Percentiles rank a stretch among this genome's conserved stretches.
Evolutionary conservation across 2,329 filamentous ascomycete genomes (phyloP).

Genomic region (Pestalotiopsis sp.): DNA sequence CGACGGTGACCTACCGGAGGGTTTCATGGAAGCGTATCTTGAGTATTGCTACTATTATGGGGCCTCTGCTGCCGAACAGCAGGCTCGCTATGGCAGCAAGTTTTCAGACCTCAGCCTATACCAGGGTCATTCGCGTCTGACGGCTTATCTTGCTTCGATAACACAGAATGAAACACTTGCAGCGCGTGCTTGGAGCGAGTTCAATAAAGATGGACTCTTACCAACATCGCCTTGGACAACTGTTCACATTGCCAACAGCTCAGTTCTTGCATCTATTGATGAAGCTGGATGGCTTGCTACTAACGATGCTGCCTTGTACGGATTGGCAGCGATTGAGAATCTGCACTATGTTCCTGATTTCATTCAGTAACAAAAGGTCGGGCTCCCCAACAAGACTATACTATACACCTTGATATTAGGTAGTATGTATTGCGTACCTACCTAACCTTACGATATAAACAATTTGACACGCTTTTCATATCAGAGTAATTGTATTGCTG

Average conservation of each 20-base stretch:
- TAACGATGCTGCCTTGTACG: conserved; percentile 60
- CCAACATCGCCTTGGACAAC: conserved; percentile 38
- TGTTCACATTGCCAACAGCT: conserved; percentile 42
- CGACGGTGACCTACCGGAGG: conserved; percentile 44
- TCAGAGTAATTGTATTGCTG: too few relatives aligned
- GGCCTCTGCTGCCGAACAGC: conserved; percentile 51
- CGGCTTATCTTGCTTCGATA: conserved; percentile 53
- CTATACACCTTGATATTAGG: neutral
- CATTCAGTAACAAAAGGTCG: conserved; percentile 10
- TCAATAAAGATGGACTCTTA: conserved; percentile 49
- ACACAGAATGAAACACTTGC: conserved; percentile 50
- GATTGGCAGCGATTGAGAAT: conserved; percentile 59
- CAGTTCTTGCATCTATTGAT: conserved; percentile 49
- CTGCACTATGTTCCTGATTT: conserved; percentile 42
- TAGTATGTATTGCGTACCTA: too few relatives aligned
- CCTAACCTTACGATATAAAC: too few relatives aligned
- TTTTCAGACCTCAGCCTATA: conserved; percentile 51
- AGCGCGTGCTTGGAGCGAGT: conserved; percentile 56
- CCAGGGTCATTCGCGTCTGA: conserved; percentile 62
- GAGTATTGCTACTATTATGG: conserved; percentile 64
- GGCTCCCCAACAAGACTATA: too few relatives aligned
- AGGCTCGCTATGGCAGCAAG: conserved; percentile 50
- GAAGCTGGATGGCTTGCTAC: conserved; percentile 61
- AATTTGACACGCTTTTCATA: too few relatives aligned
- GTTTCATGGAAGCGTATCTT: conserved; percentile 57